Evolutionary conservation across 2,329 filamentous ascomycete genomes (phyloP), one percentile per base, ranked within the genome.

Genomic region (Alternaria metachromatica): DNA sequence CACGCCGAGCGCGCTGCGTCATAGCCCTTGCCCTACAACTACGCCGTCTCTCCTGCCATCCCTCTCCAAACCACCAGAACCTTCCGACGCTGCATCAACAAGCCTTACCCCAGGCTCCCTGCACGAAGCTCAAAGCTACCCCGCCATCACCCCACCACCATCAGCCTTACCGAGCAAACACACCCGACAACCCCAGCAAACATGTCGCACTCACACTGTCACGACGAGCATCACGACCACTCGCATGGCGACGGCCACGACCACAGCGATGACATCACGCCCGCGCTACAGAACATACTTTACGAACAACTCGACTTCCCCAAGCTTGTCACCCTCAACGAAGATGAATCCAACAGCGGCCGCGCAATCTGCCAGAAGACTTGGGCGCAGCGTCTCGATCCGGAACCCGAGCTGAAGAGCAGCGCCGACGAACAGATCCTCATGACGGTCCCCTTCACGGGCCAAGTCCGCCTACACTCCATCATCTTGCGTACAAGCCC

Each of bases 241-340:
- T 62, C 55, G 6, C 68, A 72, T 83, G 68, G 63, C 58, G 67
- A 56, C 58, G 74, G 60, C 45, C 94, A 97, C 80, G 94, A 97
- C 80, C 95, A 97, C 82, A 90, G 88, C 50, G 92, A 98, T 83
- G 95, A 98, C 83, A 88, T 97, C 73, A 94, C 92, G 2, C 96
- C 96, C 1, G 95, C 94, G 2, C 85, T 97, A 15, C 95, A 98
- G 81, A 91, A 90, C 73, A 93, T 94, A 45, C 89, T 99, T 37
- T 98, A 97, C 84, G 89, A 92, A 68, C 92, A 97, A 78, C 94
- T 99, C 80, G 89, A 94, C 79, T 97, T 98, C 82, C 90, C 93
- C 81, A 87, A 89, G 26, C 89, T 99, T 66, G 88, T 85, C 41
- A 96, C 95, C 0, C 83, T 97, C 58, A 99, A 99, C 80, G 96